Conservation (phyloP, 768 basidiomycete genomes). For the Boletellus ananas region DNA sequence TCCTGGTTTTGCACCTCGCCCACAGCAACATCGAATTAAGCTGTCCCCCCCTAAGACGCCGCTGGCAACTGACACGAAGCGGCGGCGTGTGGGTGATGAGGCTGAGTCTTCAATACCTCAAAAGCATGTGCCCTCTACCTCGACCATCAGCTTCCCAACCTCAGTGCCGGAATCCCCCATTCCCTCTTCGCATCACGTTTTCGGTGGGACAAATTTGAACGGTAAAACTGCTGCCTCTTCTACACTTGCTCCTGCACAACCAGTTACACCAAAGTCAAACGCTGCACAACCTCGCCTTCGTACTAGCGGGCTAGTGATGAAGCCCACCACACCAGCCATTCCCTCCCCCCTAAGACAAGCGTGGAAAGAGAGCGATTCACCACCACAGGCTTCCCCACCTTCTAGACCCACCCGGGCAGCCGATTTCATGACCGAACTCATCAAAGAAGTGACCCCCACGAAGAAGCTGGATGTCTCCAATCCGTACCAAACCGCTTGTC, state of each 20-base stretch:
- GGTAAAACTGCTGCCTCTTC: slow-evolving; percentile 23
- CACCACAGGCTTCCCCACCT: slow-evolving; percentile 31
- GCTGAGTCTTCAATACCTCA: slow-evolving; percentile 35
- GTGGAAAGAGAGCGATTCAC: slow-evolving; percentile 51
- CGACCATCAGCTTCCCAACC: slow-evolving; percentile 21
- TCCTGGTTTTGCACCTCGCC: slow-evolving; percentile 63
- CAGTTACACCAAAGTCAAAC: slow-evolving; percentile 27
- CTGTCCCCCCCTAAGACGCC: slow-evolving; percentile 38
- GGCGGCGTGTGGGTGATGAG: slow-evolving; percentile 56
- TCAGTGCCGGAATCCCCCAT: slow-evolving; percentile 31
- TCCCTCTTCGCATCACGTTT: slow-evolving; percentile 28
- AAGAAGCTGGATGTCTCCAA: slow-evolving; percentile 68
- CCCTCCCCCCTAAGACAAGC: slow-evolving; percentile 76
- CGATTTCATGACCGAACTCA: slow-evolving; percentile 62
- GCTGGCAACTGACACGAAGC: slow-evolving; percentile 49
- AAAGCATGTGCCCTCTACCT: slow-evolving; percentile 29
- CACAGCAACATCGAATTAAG: slow-evolving; percentile 44
- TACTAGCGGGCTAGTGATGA: slow-evolving; percentile 36
- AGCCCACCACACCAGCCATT: slow-evolving; percentile 57
- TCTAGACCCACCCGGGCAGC: slow-evolving; percentile 59
- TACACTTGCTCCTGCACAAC: slow-evolving; percentile 20
- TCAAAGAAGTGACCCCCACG: slow-evolving; percentile 65
- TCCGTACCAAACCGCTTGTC: slow-evolving; percentile 73
- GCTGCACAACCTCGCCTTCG: slow-evolving; percentile 36
- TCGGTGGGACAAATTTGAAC: slow-evolving; percentile 21